Conservation (phyloP, 306 rosid genomes). For the Cicer chorassanicum region DNA sequence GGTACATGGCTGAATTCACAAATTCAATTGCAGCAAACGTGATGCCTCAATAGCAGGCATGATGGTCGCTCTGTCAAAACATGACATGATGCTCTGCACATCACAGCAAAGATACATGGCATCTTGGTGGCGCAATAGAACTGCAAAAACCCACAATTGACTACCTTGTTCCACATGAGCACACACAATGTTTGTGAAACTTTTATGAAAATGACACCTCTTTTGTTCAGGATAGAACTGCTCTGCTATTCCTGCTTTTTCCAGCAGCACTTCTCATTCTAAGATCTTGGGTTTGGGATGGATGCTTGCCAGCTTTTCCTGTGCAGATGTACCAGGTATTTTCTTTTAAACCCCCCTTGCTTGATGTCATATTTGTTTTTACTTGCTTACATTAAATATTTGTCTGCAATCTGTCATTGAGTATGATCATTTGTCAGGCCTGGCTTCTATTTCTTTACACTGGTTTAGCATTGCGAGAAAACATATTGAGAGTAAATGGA, state of each 20-base stretch:
- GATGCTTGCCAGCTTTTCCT: conserved; percentile 94
- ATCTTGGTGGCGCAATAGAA: background rate
- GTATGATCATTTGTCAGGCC: conserved; percentile 61
- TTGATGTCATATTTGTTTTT: conserved; percentile 9
- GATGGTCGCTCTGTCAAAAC: background rate
- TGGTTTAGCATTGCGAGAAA: conserved; percentile 93
- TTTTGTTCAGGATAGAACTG: conserved; percentile 92
- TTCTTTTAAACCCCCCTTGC: conserved; percentile 12
- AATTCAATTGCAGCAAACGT: background rate
- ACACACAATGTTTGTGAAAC: conserved; percentile 13
- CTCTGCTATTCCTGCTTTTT: conserved; percentile 88
- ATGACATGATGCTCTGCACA: background rate
- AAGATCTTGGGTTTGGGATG: conserved; percentile 91
- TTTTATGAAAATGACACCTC: conserved; percentile 37
- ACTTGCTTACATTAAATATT: conserved; percentile 34
- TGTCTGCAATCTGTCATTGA: conserved; percentile 38
- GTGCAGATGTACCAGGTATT: conserved; percentile 94
- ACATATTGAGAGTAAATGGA: conserved; percentile 90
- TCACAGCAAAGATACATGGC: background rate
- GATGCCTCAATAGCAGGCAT: background rate
- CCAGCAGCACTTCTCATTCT: conserved; percentile 76
- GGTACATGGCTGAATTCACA: background rate
- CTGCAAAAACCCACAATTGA: background rate
- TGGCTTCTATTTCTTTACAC: conserved; percentile 97
- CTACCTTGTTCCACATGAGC: background rate